A percentile compares a stretch with the other conserved stretches of the same genome.
Evolutionary conservation across 1,284 basidiomycete genomes (phyloP).

Genomic region (Porodaedalea pini): DNA sequence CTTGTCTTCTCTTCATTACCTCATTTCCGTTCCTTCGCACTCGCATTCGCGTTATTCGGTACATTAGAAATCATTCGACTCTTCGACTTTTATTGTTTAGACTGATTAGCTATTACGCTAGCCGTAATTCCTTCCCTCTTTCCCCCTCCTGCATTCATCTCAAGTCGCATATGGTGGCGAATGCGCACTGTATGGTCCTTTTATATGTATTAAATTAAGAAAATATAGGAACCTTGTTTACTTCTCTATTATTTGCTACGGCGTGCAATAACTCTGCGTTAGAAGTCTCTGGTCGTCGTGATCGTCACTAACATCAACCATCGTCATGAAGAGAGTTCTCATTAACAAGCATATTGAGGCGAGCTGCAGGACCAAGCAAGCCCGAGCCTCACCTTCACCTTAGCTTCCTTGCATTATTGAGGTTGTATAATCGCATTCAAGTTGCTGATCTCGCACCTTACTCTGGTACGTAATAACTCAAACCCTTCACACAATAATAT

Average conservation of each 20-base stretch:
- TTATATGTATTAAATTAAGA: conserved; percentile 15
- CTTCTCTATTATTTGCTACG: not conserved
- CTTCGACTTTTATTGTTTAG: conserved; percentile 4
- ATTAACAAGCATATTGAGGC: too few species aligned
- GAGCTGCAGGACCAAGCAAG: too few species aligned
- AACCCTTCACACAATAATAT: too few species aligned
- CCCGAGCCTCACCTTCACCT: too few species aligned
- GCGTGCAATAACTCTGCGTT: too few species aligned
- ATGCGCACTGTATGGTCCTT: not conserved
- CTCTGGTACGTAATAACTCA: too few species aligned
- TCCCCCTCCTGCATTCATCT: conserved; percentile 7
- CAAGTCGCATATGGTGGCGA: not conserved
- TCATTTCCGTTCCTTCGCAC: conserved; percentile 9
- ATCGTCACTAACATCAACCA: too few species aligned
- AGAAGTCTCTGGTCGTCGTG: too few species aligned
- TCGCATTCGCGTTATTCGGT: not conserved
- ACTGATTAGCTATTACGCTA: conserved; percentile 15
- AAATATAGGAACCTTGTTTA: not conserved
- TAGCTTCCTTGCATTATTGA: too few species aligned
- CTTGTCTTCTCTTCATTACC: conserved; percentile 1
- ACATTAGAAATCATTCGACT: conserved; percentile 10
- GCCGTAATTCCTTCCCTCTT: conserved; percentile 13
- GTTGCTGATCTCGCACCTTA: too few species aligned
- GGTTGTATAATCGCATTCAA: too few species aligned
- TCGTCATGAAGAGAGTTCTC: too few species aligned